Base-by-base conservation (phyloP, 345 rosid genomes). In the Salix arbutifolia region DNA sequence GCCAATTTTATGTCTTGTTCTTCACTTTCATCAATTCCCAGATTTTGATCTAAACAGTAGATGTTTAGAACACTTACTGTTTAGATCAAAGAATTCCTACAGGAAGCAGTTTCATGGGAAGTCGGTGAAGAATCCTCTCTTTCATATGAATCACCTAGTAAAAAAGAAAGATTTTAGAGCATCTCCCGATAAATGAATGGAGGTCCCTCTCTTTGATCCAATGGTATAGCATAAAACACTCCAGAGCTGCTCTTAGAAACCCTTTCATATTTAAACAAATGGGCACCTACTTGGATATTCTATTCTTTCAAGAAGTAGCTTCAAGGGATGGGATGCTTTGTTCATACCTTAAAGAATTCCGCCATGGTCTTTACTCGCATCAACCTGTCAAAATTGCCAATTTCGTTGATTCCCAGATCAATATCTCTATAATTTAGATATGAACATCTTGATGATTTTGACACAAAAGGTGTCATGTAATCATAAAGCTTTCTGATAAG, bases 371-470 rank as follows among this genome's bases (percentile, higher is more conserved):
- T 71, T 6, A 77, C 73, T 35, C 13, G 14, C 26, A 72, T 71
- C 73, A 78, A 68, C 50, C 68, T 67, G 8, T 40, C 21, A 14
- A 73, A 73, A 23, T 73, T 73, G 26, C 58, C 76, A 64, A 28
- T 31, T n/a, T 46, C 31, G 21, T 65, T 74, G 78, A 60, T 66
- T 0, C 97, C 98, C 42, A 90, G 11, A 72, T 91, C 97, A 18
- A 90, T 82, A 81, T 91, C 96, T 67, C 89, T 79, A 65, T 88
- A 91, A 31, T 91, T 91, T 23, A 87, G 60, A 52, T 87, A 93
- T 3, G 94, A 86, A 4, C 35, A 72, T 62, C 96, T 85, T 1
- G 94, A 92, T 25, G 78, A 76, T 30, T 72, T 71, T 4, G 91
- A 84, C 5, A 87, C 92, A n/a, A 76, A 86, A 0, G 92, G 85